Conservation (phyloP, 2,329 filamentous ascomycete genomes). For the Penicillium sp. region DNA sequence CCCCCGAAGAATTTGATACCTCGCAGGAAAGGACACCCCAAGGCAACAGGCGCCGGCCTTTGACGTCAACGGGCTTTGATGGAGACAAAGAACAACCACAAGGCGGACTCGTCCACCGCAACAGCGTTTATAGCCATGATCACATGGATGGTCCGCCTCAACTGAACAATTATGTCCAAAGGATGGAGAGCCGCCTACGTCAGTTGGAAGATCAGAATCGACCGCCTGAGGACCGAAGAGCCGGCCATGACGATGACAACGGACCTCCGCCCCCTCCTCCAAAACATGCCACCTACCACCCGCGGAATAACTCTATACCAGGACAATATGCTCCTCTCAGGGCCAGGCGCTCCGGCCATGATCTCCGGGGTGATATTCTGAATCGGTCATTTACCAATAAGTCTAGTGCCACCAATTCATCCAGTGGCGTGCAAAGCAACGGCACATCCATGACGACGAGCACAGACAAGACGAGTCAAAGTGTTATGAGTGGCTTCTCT, state of each 20-base stretch:
- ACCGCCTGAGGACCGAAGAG: conserved; percentile 43
- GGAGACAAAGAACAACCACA: conserved; percentile 46
- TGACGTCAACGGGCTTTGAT: conserved; percentile 66
- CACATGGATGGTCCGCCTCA: conserved; percentile 56
- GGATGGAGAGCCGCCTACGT: conserved; percentile 77
- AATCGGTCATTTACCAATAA: conserved; percentile 79
- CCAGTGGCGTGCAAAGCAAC: conserved; percentile 60
- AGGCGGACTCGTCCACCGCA: conserved; percentile 49
- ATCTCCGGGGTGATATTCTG: conserved; percentile 61
- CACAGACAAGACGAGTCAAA: conserved; percentile 70
- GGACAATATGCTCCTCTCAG: conserved; percentile 31
- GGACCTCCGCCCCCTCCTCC: conserved; percentile 56
- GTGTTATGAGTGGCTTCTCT: conserved; percentile 86
- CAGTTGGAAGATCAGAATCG: conserved; percentile 54
- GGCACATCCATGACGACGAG: conserved; percentile 58
- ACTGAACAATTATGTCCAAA: conserved; percentile 75
- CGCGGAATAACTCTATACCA: conserved; percentile 37
- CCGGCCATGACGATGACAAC: conserved; percentile 41
- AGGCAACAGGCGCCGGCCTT: conserved; percentile 46
- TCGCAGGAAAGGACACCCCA: conserved; percentile 28
- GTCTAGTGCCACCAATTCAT: conserved; percentile 72
- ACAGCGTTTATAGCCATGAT: conserved; percentile 29
- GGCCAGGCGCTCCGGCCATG: conserved; percentile 53
- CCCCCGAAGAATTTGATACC: conserved; percentile 72
- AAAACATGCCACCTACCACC: conserved; percentile 41